Base-by-base conservation (phyloP, 108 stramenopile species). In the Chaetoceros tenuissimus region DNA sequence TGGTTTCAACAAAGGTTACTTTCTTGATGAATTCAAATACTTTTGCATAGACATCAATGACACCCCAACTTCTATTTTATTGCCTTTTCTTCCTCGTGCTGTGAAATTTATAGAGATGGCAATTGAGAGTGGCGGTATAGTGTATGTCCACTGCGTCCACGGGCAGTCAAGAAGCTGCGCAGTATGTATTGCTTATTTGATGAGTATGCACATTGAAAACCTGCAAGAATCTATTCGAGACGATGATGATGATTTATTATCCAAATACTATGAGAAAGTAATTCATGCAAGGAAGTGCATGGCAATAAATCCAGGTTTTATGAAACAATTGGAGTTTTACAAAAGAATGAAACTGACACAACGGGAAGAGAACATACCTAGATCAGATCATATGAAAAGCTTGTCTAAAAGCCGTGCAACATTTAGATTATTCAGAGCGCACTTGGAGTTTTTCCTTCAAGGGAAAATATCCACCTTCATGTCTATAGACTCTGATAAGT, bases 121-220 rank as follows among this genome's bases (percentile, higher is more conserved):
- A 29, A 18, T 54, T 16, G 28, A 54, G 16, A 25, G 27, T 5
- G 29, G 17, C 5, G 25, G 25, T 18, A n/a, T 3, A 19, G 53
- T 54, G 25, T 54, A 29, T 17, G 53, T 54, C 5, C 53, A 54
- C 17, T 54, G 53, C 25, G 53, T 54, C 3, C 53, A 54, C 25
- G 53, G 53, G 17, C 53, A 54, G 17, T 29, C 28, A 29, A 26
- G 53, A 19, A 21, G 19, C 5, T 54, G 53, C 27, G 53, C 53
- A 28, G 21, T 54, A 5, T 17, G 16, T 3, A 29, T 54, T n/a
- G 53, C 53, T 3, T 54, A 54, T 17, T 29, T 54, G 19, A 54
- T 54, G 53, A 5, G 13, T 13, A 5, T 5, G 13, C 34, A 40
- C 13, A 10, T 10, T 40, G 29, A 7, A 25, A 26, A 54, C 8